Percentiles rank a stretch among this genome's conserved stretches.
These are phyloP conservation scores for Xylaria grammica DNA, from an alignment of 495 filamentous ascomycete genomes.

Conservation along the genomic window DNA sequence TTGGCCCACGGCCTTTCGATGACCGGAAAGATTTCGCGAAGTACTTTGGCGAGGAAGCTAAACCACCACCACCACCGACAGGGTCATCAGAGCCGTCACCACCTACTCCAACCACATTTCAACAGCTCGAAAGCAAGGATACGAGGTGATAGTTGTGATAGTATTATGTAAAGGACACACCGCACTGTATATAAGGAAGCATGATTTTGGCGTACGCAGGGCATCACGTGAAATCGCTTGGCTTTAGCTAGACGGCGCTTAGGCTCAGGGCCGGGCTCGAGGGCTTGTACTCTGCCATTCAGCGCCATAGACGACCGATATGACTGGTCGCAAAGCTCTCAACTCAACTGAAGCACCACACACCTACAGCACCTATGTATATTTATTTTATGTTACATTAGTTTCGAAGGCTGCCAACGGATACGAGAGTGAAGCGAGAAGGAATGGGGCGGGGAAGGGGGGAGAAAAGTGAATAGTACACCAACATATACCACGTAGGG, in stretches of 20 bases:
- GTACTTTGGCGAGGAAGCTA: constrained; percentile 73
- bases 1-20: constrained; percentile 81
- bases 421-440: background rate
- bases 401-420: background rate
- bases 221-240: background rate
- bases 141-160: constrained; percentile 20
- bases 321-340: constrained; percentile 17
- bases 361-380: constrained; percentile 17
- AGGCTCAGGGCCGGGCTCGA: background rate
- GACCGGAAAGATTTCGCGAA: constrained; percentile 89
- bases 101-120: constrained; percentile 32
- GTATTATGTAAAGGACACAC: constrained; percentile 1
- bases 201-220: constrained; percentile 16
- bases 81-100: constrained; percentile 35
- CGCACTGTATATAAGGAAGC: constrained; percentile 16
- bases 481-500: constrained; percentile 6
- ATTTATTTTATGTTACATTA: constrained; percentile 13
- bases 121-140: constrained; percentile 27
- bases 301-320: constrained; percentile 4
- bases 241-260: background rate
- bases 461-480: background rate
- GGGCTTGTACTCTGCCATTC: background rate
- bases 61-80: constrained; percentile 26
- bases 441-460: background rate
- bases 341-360: constrained; percentile 22